phyloP scores from a whole-genome alignment of 768 basidiomycete species.

The Agaricus blazei region DNA sequence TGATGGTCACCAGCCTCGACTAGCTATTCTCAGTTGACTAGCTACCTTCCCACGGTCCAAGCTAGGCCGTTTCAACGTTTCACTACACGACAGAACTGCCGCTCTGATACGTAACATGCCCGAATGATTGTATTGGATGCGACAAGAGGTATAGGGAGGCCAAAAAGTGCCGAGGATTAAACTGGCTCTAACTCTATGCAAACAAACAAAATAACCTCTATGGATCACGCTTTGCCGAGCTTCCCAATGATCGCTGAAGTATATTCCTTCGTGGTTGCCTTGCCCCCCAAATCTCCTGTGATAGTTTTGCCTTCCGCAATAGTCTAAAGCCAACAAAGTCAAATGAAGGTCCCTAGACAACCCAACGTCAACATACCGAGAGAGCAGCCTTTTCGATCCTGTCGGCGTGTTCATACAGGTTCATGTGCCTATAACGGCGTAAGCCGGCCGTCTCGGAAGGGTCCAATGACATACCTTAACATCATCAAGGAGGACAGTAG shows the following conservation, averaged over 20 bases:
- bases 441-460: slow-evolving; percentile 7
- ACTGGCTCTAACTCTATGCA: slow-evolving; percentile 8
- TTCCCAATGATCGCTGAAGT: slow-evolving; percentile 82
- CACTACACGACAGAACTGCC: neutral
- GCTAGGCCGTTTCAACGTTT: neutral
- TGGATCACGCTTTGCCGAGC: slow-evolving; percentile 29
- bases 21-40: slow-evolving; percentile 17
- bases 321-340: slow-evolving; percentile 48
- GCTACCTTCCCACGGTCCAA: slow-evolving; percentile 33
- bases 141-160: slow-evolving; percentile 2
- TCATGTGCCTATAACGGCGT: slow-evolving; percentile 75
- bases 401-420: slow-evolving; percentile 72
- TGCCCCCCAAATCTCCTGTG: slow-evolving; percentile 95
- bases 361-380: slow-evolving; percentile 46
- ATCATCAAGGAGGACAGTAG: slow-evolving; percentile 96
- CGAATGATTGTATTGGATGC: neutral
- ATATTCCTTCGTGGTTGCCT: slow-evolving; percentile 84
- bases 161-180: neutral
- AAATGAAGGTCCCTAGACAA: neutral
- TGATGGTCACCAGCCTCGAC: slow-evolving; percentile 30
- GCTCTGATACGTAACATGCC: slow-evolving; percentile 1
- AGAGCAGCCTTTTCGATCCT: slow-evolving; percentile 93
- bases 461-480: slow-evolving; percentile 61
- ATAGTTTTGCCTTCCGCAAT: slow-evolving; percentile 95
- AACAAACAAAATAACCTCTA: slow-evolving; percentile 13